Evolutionary conservation across 1,284 basidiomycete genomes (phyloP), one percentile per base, ranked within the genome.

Genomic region (Apiotrichum sp.): DNA sequence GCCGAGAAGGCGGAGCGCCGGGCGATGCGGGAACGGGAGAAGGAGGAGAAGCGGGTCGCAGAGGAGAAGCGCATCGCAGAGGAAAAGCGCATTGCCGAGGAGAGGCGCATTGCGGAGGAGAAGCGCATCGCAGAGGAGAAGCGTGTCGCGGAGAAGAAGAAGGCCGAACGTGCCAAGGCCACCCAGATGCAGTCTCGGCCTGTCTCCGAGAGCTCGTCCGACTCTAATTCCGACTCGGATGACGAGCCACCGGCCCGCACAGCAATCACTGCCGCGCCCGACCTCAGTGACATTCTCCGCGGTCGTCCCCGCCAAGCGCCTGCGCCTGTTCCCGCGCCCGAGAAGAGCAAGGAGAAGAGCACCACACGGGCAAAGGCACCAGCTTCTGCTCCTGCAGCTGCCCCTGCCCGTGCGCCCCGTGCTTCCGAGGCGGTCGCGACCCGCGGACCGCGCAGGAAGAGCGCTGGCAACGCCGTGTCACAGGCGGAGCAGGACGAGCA

Each of bases 401-500:
- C n/a, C 9, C 9, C 3, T 6, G 47, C 46, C 3, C 6, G 6
- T 4, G 3, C 35, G 16, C 9, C 6, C 7, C 8, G 14, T 13
- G 38, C 2, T 16, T 16, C 47, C 35, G 10, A 7, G 11, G 34
- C n/a, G 14, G 46, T 35, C 6, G 6, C 14, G 6, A 32, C 46
- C 8, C 8, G 13, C 5, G 11, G 29, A 4, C 32, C n/a, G 33
- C 32, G 45, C 14, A 6, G 35, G 6, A 36, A 36, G 35, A 36
- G 11, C 35, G 14, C 8, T n/a, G 42, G 46, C 11, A 47, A 55
- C n/a, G 51, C 8, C 33, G 14, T 29, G 44, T 29, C 40, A 7
- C 46, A 47, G 39, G 48, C 36, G 3, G 59, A 56, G 16, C 53
- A 43, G 34, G 55, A 59, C 22, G 63, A 59, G 1, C 56, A 58